Conservation (phyloP, 2,329 filamentous ascomycete genomes). For the Colletotrichum australisinense region DNA sequence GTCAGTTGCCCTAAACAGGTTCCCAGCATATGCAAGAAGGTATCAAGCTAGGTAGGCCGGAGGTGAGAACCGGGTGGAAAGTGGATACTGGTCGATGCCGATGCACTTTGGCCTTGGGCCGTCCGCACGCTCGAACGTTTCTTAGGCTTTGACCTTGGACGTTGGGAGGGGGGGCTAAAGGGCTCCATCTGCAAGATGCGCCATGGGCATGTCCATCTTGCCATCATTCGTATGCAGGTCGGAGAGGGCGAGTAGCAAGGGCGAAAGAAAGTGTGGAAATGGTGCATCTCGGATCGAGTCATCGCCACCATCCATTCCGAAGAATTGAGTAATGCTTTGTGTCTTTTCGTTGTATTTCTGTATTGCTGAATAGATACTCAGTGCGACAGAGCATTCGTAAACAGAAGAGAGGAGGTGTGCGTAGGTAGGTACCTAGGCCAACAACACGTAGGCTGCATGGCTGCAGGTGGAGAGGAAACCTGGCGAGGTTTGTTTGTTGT, state of each 20-base stretch:
- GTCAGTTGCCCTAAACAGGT: conserved; percentile 31
- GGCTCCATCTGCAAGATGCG: conserved; percentile 26
- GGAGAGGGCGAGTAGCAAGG: conserved; percentile 13
- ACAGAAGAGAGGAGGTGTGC: too few species aligned
- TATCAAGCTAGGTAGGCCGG: conserved; percentile 3
- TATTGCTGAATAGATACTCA: background rate
- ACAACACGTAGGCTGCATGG: background rate
- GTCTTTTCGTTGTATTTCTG: background rate
- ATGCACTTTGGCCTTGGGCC: conserved; percentile 28
- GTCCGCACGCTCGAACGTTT: conserved; percentile 30
- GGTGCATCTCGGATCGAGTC: background rate
- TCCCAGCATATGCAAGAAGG: conserved; percentile 30
- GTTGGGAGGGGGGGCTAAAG: background rate
- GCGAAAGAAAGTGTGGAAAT: conserved; percentile 8
- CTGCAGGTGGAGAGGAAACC: background rate
- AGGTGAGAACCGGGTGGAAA: conserved; percentile 28
- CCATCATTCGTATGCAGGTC: conserved; percentile 27
- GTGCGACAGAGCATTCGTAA: background rate
- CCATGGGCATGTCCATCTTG: conserved; percentile 15
- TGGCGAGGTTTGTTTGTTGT: conserved; percentile 3
- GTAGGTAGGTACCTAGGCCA: background rate
- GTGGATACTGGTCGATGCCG: conserved; percentile 29
- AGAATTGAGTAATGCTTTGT: background rate
- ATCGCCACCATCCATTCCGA: conserved; percentile 9
- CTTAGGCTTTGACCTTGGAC: conserved; percentile 24